A percentile compares a stretch with the other conserved stretches of the same genome.
phyloP scores from a whole-genome alignment of 805 yeast genomes.

The Barnettozyma siamensis region DNA sequence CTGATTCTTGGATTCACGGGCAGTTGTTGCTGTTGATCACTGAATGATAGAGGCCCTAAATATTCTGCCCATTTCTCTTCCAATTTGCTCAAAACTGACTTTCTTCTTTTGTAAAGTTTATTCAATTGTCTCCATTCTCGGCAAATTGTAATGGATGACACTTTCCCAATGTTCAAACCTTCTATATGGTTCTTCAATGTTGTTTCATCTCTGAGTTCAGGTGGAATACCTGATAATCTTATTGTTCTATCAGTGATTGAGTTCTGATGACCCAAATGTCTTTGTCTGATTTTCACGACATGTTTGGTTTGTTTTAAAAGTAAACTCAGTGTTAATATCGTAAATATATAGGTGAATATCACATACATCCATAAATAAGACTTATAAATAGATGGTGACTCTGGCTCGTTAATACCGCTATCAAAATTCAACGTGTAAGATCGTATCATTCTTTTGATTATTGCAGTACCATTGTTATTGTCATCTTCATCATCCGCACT shows the following conservation, averaged over 20 bases:
- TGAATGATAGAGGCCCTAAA: conserved; percentile 36
- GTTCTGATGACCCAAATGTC: conserved; percentile 76
- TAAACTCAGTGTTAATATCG: conserved; percentile 54
- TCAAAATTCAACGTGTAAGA: conserved; percentile 24
- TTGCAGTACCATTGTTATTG: neutral
- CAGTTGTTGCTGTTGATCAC: conserved; percentile 13
- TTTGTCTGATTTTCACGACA: conserved; percentile 75
- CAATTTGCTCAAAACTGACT: conserved; percentile 43
- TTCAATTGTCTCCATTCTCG: conserved; percentile 82
- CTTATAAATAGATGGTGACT: conserved; percentile 36
- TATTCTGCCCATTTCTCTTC: conserved; percentile 74
- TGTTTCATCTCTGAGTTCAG: conserved; percentile 65
- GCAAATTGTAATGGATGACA: conserved; percentile 71
- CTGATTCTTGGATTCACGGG: conserved; percentile 21
- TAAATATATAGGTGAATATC: conserved; percentile 80
- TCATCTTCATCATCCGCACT: neutral
- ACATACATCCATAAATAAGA: conserved; percentile 82
- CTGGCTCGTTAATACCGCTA: conserved; percentile 24
- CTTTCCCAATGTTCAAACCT: conserved; percentile 72
- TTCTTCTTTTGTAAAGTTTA: conserved; percentile 54
- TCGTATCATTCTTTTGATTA: conserved; percentile 4
- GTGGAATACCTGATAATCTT: conserved; percentile 83
- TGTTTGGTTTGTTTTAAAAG: conserved; percentile 64
- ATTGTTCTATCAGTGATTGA: conserved; percentile 90
- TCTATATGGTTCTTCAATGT: conserved; percentile 71